Evolutionary conservation across 1,284 basidiomycete species (phyloP), one percentile per base, ranked within the genome.

Genomic region (Inonotus obliquus): DNA sequence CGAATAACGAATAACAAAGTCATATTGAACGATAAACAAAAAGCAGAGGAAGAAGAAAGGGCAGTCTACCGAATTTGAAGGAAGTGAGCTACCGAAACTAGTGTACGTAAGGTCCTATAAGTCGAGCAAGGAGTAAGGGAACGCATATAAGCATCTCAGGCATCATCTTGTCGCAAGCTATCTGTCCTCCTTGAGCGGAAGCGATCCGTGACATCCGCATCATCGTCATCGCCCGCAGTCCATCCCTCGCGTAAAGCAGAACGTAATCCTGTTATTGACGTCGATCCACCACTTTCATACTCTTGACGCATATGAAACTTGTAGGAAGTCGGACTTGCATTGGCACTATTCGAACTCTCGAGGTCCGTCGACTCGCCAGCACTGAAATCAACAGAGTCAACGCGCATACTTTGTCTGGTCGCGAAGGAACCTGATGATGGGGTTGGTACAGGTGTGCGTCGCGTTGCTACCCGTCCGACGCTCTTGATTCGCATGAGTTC

Each of bases 381-480:
- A 23, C 60, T 61, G 29, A 54, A 59, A 14, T 65, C 63, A 38
- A 65, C 57, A 63, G 63, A 67, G 27, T 67, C 65, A 13, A 61
- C 59, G 9, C 61, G 64, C 35, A 69, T 53, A 45, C 69, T 69
- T 21, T 66, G 62, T n/a, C 68, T 38, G 14, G 49, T 57, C 27
- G 55, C 62, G 25, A 61, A 61, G n/a, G 65, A 55, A 37, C 61
- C 61, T 9, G 51, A 47, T 19, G 62, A 65, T 14, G 67, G 67
- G n/a, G 65, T 65, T 4, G 76, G 79, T 27, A 76, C 79, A 4
- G 62, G 67, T 60, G 69, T 72, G 56, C 69, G 59, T 1, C 63
- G 54, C 29, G 60, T 71, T 2, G 77, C 74, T 27, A 71, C 78
- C 35, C 68, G 75, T 1, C 80, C 79, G 41, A 78, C 69, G 63